These are phyloP conservation scores for Heritiera littoralis DNA, from an alignment of 345 rosid genomes.

Conservation along the genomic window DNA sequence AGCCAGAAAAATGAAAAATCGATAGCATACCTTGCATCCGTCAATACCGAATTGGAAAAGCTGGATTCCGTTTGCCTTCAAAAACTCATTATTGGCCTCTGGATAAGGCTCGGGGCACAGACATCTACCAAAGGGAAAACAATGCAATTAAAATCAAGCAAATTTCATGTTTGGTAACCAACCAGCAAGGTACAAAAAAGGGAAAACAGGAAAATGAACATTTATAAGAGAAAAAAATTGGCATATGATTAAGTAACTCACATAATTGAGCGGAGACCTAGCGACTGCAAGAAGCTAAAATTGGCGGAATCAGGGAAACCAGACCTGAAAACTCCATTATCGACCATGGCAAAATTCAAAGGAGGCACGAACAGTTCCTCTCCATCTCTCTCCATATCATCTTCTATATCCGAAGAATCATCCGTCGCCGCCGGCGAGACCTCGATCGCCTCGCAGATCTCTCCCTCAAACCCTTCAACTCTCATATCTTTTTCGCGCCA, in stretches of 20 bases:
- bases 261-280: conserved; percentile 59
- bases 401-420: neutral
- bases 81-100: conserved; percentile 39
- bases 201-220: neutral
- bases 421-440: neutral
- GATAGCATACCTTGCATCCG: conserved; percentile 45
- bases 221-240: neutral
- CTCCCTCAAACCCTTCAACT: conserved; percentile 10
- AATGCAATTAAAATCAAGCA: neutral
- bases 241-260: conserved; percentile 21
- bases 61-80: conserved; percentile 42
- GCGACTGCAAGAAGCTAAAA: conserved; percentile 49
- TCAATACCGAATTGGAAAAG: conserved; percentile 65
- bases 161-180: neutral
- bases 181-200: neutral
- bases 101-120: conserved; percentile 60
- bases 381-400: neutral
- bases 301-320: conserved; percentile 60
- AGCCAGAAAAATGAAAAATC: neutral
- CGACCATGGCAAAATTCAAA: conserved; percentile 58
- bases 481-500: conserved; percentile 13
- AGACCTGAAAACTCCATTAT: conserved; percentile 55
- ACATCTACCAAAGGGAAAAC: conserved; percentile 31
- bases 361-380: conserved; percentile 52
- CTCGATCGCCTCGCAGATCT: neutral